Conservation (phyloP, 441 rosid species). For the Croton laevigatus region DNA sequence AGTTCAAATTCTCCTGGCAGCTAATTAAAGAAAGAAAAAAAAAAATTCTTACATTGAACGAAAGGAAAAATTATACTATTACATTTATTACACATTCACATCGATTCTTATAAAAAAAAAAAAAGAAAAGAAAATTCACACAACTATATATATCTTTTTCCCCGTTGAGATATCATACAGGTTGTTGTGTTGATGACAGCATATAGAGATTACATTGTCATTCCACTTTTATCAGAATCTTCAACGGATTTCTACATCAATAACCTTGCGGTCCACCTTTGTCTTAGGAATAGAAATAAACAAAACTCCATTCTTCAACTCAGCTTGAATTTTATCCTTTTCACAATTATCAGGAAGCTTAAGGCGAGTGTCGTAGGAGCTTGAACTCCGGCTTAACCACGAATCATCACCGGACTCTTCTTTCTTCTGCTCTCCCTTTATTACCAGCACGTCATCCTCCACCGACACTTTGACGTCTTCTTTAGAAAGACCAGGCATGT, state of each 20-base stretch:
- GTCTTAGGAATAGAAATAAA: constrained; percentile 59
- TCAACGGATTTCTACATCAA: constrained; percentile 52
- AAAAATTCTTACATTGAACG: no score
- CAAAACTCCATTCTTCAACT: constrained; percentile 78
- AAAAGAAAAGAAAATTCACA: no score
- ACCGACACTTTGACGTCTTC: constrained; percentile 68
- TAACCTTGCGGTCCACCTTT: constrained; percentile 58
- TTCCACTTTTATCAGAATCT: not conserved
- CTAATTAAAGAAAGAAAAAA: no score
- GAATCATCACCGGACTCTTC: constrained; percentile 44
- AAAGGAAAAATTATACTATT: no score
- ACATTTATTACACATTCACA: no score
- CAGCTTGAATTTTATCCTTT: constrained; percentile 63
- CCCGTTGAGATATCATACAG: no score
- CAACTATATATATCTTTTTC: no score
- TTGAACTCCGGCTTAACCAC: constrained; percentile 47
- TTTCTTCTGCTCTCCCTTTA: constrained; percentile 58
- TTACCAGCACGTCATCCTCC: constrained; percentile 59
- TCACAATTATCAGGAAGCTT: constrained; percentile 60
- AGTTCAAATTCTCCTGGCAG: no score
- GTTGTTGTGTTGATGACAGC: no score
- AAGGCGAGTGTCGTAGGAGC: constrained; percentile 61
- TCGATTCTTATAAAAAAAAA: no score
- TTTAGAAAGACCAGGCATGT: constrained; percentile 79
- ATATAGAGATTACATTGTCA: no score